Evolutionary conservation across 1,139 yeast species (phyloP), one percentile per base, ranked within the genome.

Genomic region (Pichia sp.): DNA sequence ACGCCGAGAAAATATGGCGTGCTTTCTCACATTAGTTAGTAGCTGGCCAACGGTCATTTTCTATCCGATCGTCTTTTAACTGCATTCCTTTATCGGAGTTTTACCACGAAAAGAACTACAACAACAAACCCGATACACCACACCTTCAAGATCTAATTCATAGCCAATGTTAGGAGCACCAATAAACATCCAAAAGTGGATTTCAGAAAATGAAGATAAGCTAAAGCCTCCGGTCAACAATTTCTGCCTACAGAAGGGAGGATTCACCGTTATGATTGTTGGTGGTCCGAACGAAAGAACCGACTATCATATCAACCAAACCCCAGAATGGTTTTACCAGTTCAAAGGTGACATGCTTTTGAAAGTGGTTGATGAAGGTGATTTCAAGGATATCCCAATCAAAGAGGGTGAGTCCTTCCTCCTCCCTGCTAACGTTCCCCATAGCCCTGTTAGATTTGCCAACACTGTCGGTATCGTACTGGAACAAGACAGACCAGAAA

Each of bases 201-300:
- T 92, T 24, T 75, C 76, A 52, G 96, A 88, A 65, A 88, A 92
- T 70, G 75, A 77, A 30, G 82, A 87, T 60, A 76, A 88, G 30
- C 77, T 92, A 45, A 84, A 88, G 67, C 97, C 97, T 2, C 97
- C 97, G 0, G 97, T 92, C 31, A 91, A 90, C 71, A 92, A 92
- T 68, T 92, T 72, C 71, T 89, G 97, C 66, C 81, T 91, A 38
- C 96, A 92, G 68, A 78, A 91, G 50, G 96, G 95, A 3, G 97
- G 97, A 0, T 88, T 88, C 66, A 91, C 97, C 0, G 89, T 90
- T 47, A 92, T 92, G 97, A 77, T 83, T 51, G 96, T 92, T 2
- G 97, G 97, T 7, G 98, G 97, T 0, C 97, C 97, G 2, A 92
- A 92, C 69, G 95, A 85, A 65, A 77, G 97, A 58, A 90, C 96